Conservation (phyloP, 2,329 filamentous ascomycete genomes). For the Colletotrichum tamarilloi region DNA sequence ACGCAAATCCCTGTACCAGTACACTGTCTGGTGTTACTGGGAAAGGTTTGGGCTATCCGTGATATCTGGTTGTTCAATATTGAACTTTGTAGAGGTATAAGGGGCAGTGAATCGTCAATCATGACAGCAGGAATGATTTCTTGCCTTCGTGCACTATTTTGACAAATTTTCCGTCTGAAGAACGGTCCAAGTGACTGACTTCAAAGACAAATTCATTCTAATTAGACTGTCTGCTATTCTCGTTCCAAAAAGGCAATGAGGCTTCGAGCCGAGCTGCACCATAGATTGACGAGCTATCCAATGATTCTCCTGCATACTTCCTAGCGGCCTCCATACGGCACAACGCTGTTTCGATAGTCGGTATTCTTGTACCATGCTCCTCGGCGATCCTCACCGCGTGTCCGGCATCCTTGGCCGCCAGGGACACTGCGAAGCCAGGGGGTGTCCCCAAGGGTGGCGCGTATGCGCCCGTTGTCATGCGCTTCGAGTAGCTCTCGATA, state of each 20-base stretch:
- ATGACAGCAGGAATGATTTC: too few relatives aligned
- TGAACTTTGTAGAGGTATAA: too few relatives aligned
- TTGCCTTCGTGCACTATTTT: too few relatives aligned
- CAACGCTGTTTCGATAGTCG: conserved; percentile 27
- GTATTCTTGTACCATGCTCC: conserved; percentile 16
- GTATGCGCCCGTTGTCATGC: conserved; percentile 43
- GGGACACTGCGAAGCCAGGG: conserved; percentile 26
- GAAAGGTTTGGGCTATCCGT: too few relatives aligned
- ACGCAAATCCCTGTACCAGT: too few relatives aligned
- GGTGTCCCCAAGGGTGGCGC: conserved; percentile 37
- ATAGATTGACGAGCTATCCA: conserved; percentile 29
- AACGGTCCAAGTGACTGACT: too few relatives aligned
- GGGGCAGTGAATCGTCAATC: too few relatives aligned
- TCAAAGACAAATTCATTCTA: background rate
- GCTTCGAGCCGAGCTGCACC: conserved; percentile 28
- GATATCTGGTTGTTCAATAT: too few relatives aligned
- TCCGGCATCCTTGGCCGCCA: conserved; percentile 27
- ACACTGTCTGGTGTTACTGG: too few relatives aligned
- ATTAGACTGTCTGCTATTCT: conserved; percentile 27
- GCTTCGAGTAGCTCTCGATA: conserved; percentile 41
- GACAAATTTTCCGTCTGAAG: too few relatives aligned
- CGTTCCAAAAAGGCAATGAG: conserved; percentile 29
- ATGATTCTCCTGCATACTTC: conserved; percentile 22
- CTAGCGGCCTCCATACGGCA: conserved; percentile 23
- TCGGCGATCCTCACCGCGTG: conserved; percentile 27